A percentile compares a stretch with the other conserved stretches of the same genome.
Evolutionary conservation across 129 eudicot species (phyloP).

Genomic region (Ambrosia trifida): DNA sequence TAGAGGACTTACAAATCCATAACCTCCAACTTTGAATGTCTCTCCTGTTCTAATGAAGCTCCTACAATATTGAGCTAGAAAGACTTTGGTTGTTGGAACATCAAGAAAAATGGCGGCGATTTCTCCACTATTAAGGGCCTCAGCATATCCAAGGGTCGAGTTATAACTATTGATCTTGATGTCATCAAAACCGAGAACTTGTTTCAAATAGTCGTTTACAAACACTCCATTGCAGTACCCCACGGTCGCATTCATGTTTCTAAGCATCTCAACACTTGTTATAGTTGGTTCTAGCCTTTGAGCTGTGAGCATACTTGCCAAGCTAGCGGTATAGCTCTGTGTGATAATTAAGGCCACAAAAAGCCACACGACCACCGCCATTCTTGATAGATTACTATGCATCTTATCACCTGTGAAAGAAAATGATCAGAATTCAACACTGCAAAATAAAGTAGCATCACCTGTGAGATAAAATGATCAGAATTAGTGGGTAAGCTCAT

Average conservation of each 20-base stretch:
- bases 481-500: neutral
- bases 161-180: constrained; percentile 22
- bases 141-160: constrained; percentile 31
- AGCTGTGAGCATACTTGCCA: constrained; percentile 62
- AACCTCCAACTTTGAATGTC: constrained; percentile 56
- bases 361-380: constrained; percentile 52
- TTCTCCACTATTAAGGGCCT: constrained; percentile 40
- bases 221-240: constrained; percentile 43
- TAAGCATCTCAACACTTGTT: constrained; percentile 35
- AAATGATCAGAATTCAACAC: neutral
- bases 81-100: constrained; percentile 45
- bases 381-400: constrained; percentile 48
- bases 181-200: constrained; percentile 26
- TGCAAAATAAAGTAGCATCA: neutral
- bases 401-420: constrained; percentile 38
- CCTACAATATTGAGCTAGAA: constrained; percentile 52
- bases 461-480: neutral
- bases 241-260: constrained; percentile 31
- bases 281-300: constrained; percentile 41
- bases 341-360: constrained; percentile 53
- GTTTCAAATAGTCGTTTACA: constrained; percentile 24
- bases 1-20: constrained; percentile 48
- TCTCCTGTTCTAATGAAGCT: constrained; percentile 45
- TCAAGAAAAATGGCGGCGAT: constrained; percentile 51
- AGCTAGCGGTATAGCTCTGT: constrained; percentile 64